Percentiles rank a stretch among this genome's conserved stretches.
Conservation (phyloP, 495 filamentous ascomycete genomes). For the Penicillium mononematosum region DNA sequence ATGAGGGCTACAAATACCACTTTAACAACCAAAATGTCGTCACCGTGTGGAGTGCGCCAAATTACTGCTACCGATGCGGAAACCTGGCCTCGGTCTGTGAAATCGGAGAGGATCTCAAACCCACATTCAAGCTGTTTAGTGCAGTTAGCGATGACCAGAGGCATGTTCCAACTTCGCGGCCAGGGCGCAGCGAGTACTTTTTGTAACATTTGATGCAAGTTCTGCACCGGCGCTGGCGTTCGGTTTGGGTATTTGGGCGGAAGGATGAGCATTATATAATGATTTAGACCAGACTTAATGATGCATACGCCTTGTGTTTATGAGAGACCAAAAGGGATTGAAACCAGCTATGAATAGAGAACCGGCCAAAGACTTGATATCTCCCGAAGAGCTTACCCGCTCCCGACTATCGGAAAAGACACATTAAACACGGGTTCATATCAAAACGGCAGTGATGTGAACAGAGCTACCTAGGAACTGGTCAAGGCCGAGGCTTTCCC, state of each 20-base stretch:
- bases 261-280: constrained; percentile 41
- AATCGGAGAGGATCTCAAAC: constrained; percentile 76
- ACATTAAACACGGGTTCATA: background rate
- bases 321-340: background rate
- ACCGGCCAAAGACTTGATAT: background rate
- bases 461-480: too few species aligned
- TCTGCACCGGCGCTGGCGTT: constrained; percentile 47
- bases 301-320: constrained; percentile 19
- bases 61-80: constrained; percentile 98
- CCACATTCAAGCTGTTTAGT: constrained; percentile 90
- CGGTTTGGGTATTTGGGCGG: constrained; percentile 20
- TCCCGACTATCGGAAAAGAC: too few species aligned
- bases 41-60: constrained; percentile 98
- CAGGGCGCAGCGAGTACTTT: constrained; percentile 91
- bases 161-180: constrained; percentile 76
- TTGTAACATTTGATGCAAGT: constrained; percentile 56
- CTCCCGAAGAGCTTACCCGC: background rate
- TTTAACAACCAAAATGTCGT: constrained; percentile 94
- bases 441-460: background rate
- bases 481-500: background rate
- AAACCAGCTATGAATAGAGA: background rate
- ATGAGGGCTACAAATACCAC: constrained; percentile 98
- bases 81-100: constrained; percentile 98
- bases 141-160: constrained; percentile 91
- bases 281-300: constrained; percentile 36